Evolutionary conservation across 805 yeast genomes (phyloP).

Genomic region (Maudiozyma pseudohumilis): DNA sequence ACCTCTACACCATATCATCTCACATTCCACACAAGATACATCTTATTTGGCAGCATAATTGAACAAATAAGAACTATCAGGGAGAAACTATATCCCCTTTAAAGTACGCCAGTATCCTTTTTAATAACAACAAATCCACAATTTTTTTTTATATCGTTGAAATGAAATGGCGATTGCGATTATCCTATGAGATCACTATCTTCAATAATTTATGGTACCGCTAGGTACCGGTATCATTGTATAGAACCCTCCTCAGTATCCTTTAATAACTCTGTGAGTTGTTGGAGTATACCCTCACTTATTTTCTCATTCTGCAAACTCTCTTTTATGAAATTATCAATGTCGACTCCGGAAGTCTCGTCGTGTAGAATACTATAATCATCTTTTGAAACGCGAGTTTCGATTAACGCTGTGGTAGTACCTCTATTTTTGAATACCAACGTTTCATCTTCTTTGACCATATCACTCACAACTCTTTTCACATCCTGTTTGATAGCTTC

Average conservation of each 20-base stretch:
- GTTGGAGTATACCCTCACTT: conserved; percentile 8
- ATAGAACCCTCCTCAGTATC: background rate
- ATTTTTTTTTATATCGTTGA: no score
- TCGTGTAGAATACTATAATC: conserved; percentile 16
- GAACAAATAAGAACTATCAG: no score
- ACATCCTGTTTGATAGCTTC: conserved; percentile 14
- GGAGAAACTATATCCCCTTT: no score
- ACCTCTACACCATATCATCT: no score
- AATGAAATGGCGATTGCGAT: no score
- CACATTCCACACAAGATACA: no score
- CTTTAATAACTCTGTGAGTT: background rate
- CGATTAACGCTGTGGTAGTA: conserved; percentile 27
- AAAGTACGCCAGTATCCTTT: no score
- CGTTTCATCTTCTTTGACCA: conserved; percentile 24
- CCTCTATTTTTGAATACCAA: conserved; percentile 28
- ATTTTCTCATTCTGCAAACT: conserved; percentile 15
- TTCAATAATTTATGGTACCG: conserved; percentile 11
- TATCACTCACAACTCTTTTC: conserved; percentile 15
- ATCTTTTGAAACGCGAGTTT: conserved; percentile 24
- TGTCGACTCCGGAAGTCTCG: conserved; percentile 12
- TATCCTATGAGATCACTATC: conserved; percentile 3
- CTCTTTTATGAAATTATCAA: conserved; percentile 14
- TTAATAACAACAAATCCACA: no score
- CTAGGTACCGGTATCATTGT: no score
- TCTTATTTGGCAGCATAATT: no score